Evolutionary conservation across 2,329 filamentous ascomycete genomes (phyloP).

Genomic region (Hymenoscyphus fructigenus): DNA sequence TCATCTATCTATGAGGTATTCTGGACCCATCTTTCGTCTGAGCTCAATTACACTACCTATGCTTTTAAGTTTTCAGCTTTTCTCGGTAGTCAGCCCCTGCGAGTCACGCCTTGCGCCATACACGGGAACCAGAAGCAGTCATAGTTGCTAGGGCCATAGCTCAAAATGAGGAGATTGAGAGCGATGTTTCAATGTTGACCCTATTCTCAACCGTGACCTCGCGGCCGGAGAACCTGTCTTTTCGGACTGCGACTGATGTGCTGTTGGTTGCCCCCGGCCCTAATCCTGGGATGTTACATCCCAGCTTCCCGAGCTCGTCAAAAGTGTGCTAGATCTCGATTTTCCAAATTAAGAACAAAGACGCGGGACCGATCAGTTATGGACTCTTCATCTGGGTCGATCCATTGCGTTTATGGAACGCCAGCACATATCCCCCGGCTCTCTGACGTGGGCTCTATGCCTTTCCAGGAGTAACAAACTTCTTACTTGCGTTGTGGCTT

Average conservation of each 20-base stretch:
- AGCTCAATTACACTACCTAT: not conserved
- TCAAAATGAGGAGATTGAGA: not conserved
- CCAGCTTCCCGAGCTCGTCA: not conserved
- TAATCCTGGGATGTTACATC: not conserved
- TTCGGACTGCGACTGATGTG: not conserved
- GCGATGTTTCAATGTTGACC: not conserved
- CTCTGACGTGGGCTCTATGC: conserved; percentile 3
- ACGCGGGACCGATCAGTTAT: not conserved
- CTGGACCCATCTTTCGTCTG: not conserved
- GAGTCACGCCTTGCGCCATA: not conserved
- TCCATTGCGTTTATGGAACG: not conserved
- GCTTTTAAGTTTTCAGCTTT: not conserved
- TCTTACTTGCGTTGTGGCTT: not conserved
- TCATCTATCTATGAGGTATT: not conserved
- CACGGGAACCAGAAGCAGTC: not conserved
- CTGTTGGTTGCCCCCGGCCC: not conserved
- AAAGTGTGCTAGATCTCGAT: not conserved
- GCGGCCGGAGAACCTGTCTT: too few relatives aligned
- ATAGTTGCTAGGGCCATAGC: not conserved
- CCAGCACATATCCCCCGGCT: not conserved
- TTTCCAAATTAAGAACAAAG: conserved; percentile 5
- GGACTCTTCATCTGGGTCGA: not conserved
- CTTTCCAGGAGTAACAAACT: not conserved
- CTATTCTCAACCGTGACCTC: too few relatives aligned
- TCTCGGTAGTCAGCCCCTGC: not conserved